phyloP scores from a whole-genome alignment of 2,329 filamentous ascomycete genomes.

The Immersiporthe knoxdaviesiana region DNA sequence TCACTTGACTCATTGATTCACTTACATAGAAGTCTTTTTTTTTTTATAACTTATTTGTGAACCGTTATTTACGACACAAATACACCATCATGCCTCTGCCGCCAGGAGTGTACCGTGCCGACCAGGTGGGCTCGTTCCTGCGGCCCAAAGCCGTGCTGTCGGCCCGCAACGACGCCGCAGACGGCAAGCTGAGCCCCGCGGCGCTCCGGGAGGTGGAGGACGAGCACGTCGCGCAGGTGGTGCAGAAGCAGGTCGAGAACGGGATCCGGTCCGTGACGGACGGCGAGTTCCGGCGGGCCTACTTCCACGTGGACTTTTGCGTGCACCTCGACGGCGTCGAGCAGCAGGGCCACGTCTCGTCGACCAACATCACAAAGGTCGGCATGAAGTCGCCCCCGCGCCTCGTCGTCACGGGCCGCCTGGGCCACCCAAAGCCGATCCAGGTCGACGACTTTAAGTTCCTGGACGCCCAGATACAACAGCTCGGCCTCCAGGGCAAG shows the following conservation, averaged over 20 bases:
- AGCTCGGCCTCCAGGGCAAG: conserved; percentile 38
- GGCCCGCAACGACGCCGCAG: conserved; percentile 51
- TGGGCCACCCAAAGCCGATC: conserved; percentile 55
- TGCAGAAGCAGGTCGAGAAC: conserved; percentile 51
- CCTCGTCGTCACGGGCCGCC: conserved; percentile 57
- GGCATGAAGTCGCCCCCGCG: conserved; percentile 55
- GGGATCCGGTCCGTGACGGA: conserved; percentile 57
- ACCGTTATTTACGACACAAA: not conserved
- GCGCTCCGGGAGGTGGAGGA: conserved; percentile 56
- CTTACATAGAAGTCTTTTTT: too few relatives aligned
- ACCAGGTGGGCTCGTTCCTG: conserved; percentile 61
- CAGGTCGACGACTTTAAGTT: conserved; percentile 61
- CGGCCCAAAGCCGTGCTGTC: conserved; percentile 54
- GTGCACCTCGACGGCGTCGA: conserved; percentile 58
- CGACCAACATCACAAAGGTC: conserved; percentile 48
- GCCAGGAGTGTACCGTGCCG: conserved; percentile 51
- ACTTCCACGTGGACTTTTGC: conserved; percentile 63
- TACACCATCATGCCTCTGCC: conserved; percentile 46
- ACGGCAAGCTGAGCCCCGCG: conserved; percentile 44
- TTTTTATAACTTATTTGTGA: too few relatives aligned
- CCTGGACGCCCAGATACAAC: conserved; percentile 51
- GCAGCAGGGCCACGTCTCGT: conserved; percentile 49
- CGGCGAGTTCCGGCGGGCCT: conserved; percentile 60
- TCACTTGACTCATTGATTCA: not conserved
- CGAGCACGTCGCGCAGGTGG: conserved; percentile 51